Conservation (phyloP, 73 alveolate species). For the Paraurostyla sp. region DNA sequence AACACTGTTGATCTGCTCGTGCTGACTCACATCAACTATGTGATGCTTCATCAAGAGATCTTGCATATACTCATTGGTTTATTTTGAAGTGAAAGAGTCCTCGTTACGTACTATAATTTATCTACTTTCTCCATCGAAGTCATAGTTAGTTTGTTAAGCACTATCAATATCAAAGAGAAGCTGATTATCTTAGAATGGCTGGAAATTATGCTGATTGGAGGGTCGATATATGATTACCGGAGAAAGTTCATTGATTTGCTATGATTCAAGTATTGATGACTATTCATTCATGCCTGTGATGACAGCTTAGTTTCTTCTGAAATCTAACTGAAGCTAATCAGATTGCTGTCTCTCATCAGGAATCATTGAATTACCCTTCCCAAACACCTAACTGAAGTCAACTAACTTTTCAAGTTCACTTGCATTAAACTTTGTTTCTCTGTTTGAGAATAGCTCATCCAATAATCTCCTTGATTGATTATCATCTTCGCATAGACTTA, state of each 20-base stretch:
- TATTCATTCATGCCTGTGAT: neutral
- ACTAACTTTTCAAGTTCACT: neutral
- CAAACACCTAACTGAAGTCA: neutral
- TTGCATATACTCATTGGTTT: slow-evolving; percentile 42
- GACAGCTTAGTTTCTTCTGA: neutral
- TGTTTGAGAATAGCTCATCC: slow-evolving; percentile 7
- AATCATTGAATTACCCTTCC: neutral
- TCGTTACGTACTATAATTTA: slow-evolving; percentile 29
- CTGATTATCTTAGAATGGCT: slow-evolving; percentile 12
- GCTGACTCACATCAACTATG: neutral
- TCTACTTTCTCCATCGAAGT: neutral
- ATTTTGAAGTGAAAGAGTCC: slow-evolving; percentile 39
- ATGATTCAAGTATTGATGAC: neutral
- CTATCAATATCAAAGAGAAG: slow-evolving; percentile 4
- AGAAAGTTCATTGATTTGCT: neutral
- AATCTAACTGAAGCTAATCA: neutral
- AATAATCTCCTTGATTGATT: neutral
- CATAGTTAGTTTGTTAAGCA: neutral
- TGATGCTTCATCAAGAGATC: slow-evolving; percentile 8
- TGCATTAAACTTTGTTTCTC: slow-evolving; percentile 27
- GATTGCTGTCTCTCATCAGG: neutral
- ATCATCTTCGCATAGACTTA: neutral
- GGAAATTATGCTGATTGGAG: neutral
- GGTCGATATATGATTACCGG: neutral
- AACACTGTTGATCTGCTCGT: too few species aligned